Conservation (phyloP, 2,329 filamentous ascomycete genomes). For the Trichoderma sp. region DNA sequence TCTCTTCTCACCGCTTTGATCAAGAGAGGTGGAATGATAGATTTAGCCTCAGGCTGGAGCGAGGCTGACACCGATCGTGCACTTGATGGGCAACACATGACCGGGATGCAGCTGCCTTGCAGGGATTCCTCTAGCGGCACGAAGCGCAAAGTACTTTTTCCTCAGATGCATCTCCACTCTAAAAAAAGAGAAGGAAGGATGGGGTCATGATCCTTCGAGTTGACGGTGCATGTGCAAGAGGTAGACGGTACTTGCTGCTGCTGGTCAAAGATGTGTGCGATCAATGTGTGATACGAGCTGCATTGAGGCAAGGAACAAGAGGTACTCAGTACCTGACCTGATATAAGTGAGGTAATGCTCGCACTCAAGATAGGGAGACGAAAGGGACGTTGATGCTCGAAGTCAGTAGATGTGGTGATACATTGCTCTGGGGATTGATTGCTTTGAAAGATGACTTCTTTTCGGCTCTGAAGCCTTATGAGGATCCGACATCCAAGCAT, state of each 20-base stretch:
- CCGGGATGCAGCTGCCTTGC: constrained; percentile 5
- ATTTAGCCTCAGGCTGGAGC: background rate
- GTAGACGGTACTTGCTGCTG: constrained; percentile 1
- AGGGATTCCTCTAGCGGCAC: background rate
- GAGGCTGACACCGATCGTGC: constrained; percentile 14
- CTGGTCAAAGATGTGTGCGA: background rate
- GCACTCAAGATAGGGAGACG: background rate
- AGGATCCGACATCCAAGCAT: too few species aligned
- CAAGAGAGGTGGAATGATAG: too few species aligned
- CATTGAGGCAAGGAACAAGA: background rate
- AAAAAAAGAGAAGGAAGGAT: background rate
- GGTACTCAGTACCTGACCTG: background rate
- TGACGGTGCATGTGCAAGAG: background rate
- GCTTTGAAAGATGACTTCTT: too few species aligned
- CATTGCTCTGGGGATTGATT: too few species aligned
- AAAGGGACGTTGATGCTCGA: too few species aligned
- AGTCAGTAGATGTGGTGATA: too few species aligned
- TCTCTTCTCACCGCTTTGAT: background rate
- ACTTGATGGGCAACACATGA: constrained; percentile 13
- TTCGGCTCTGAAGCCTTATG: too few species aligned
- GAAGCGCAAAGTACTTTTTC: background rate
- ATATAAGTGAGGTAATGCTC: background rate
- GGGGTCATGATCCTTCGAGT: background rate
- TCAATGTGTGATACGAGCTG: background rate
- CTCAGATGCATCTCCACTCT: background rate